Conservation (phyloP, 495 filamentous ascomycete genomes). For the Collariella sp. region DNA sequence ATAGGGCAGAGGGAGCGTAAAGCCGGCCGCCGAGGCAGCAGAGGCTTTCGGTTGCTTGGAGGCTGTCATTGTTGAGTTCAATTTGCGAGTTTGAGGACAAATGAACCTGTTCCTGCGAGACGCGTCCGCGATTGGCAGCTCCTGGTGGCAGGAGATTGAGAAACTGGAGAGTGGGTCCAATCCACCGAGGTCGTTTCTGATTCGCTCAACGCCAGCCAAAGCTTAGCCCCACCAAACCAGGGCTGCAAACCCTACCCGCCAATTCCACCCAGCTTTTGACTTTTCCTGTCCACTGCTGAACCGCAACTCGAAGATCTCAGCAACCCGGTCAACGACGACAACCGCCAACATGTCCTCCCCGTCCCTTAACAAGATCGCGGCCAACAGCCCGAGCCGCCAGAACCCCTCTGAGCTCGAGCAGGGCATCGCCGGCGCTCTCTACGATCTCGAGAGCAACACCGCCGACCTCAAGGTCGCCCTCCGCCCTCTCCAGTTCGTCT, state of each 20-base stretch:
- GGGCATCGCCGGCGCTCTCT: conserved; percentile 87
- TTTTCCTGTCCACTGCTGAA: conserved; percentile 9
- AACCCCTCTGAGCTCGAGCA: conserved; percentile 93
- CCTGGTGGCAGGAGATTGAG: too few relatives aligned
- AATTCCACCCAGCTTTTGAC: conserved; percentile 10
- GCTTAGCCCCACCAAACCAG: conserved; percentile 11
- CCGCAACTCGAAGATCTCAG: conserved; percentile 9
- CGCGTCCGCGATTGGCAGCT: too few relatives aligned
- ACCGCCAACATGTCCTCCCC: conserved; percentile 46
- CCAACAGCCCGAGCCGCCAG: conserved; percentile 87
- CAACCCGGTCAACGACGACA: conserved; percentile 23
- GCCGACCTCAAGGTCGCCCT: conserved; percentile 88
- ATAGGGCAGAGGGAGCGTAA: conserved; percentile 43
- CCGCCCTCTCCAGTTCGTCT: conserved; percentile 93
- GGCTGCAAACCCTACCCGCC: conserved; percentile 26
- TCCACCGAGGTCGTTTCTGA: too few relatives aligned
- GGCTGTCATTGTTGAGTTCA: conserved; percentile 3
- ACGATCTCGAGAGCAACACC: conserved; percentile 96
- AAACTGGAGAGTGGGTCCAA: too few relatives aligned
- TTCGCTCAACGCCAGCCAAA: conserved; percentile 19
- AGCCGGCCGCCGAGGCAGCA: conserved; percentile 9
- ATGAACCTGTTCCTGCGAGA: too few relatives aligned
- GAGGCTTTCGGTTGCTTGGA: conserved; percentile 1
- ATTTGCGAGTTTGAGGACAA: not conserved
- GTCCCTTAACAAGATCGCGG: conserved; percentile 92